phyloP scores from a whole-genome alignment of 2,329 filamentous ascomycete species.

The Monilinia fructicola region DNA sequence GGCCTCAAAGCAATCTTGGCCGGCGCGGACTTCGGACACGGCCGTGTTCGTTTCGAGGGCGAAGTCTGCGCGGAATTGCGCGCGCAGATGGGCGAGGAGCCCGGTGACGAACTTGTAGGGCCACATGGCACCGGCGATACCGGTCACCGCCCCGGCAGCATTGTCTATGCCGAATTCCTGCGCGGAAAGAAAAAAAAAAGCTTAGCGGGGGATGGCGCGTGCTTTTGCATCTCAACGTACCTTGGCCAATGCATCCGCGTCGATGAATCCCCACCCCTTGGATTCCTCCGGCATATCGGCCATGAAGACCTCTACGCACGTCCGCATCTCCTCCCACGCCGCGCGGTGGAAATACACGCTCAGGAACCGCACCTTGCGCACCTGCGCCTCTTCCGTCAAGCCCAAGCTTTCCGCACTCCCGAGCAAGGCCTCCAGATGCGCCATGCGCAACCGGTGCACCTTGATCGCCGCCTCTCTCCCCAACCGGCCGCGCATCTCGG shows the following conservation, averaged over 20 bases:
- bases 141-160: constrained; percentile 9
- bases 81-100: constrained; percentile 49
- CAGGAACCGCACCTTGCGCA: constrained; percentile 8
- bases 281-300: constrained; percentile 13
- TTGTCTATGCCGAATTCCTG: constrained; percentile 12
- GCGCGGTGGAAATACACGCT: constrained; percentile 14
- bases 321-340: background rate
- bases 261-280: background rate
- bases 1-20: constrained; percentile 45
- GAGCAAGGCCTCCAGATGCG: constrained; percentile 10
- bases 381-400: constrained; percentile 10
- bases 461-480: constrained; percentile 6
- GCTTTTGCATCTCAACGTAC: background rate
- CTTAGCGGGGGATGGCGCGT: background rate
- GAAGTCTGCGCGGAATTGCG: constrained; percentile 48
- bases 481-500: constrained; percentile 5
- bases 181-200: too few relatives aligned
- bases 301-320: constrained; percentile 10
- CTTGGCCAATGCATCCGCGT: constrained; percentile 2
- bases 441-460: background rate
- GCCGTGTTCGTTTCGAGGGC: constrained; percentile 51
- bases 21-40: constrained; percentile 24
- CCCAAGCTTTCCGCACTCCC: background rate
- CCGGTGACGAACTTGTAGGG: constrained; percentile 61
- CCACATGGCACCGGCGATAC: constrained; percentile 43